Base-by-base conservation (phyloP, 352 stramenopile species). In the Phytophthora podocarpi region DNA sequence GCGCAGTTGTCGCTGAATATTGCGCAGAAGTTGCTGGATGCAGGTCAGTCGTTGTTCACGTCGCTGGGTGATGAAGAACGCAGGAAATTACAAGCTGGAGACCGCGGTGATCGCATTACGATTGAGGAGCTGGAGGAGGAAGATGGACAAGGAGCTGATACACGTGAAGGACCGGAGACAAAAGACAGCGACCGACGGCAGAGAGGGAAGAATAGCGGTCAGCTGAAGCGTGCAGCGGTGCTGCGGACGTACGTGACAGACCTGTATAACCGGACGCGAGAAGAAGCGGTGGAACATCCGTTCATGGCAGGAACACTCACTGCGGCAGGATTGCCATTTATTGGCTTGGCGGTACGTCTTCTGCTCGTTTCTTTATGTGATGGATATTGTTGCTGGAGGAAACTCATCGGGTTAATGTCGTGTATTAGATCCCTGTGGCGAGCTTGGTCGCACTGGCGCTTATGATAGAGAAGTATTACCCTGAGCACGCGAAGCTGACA, bases 401-500 rank as follows among this genome's bases (percentile, higher is more conserved):
- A 27, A 26, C 20, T 43, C n/a, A 52, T 50, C 8, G 30, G 31
- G 6, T 26, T 9, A 1, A 27, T 52, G 18, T n/a, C 28, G 10
- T 28, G 11, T 54, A 23, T 9, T 50, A 94, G 85, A 85, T 94
- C 26, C 85, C 85, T 11, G 59, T 92, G 6, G 85, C 81, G 7
- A 91, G 80, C 36, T 64, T 91, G 51, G 70, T 90, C 12, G 85
- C 82, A 10, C 46, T 89, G 5, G 82, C 78, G n/a, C 69, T 94
- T 13, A 75, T 90, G 40, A 55, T 92, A 18, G 85, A 94, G 61
- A 90, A 85, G 53, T 89, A 90, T 62, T 94, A 89, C 35, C 85
- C 85, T 0, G 82, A 94, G 48, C 80, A 90, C 57, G 74, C 81
- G 26, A 76, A 68, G 40, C 43, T 94, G 52, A 84, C 79, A 3